These are phyloP conservation scores for Podaxis sp. DNA, from an alignment of 768 basidiomycete genomes.

Conservation along the genomic window DNA sequence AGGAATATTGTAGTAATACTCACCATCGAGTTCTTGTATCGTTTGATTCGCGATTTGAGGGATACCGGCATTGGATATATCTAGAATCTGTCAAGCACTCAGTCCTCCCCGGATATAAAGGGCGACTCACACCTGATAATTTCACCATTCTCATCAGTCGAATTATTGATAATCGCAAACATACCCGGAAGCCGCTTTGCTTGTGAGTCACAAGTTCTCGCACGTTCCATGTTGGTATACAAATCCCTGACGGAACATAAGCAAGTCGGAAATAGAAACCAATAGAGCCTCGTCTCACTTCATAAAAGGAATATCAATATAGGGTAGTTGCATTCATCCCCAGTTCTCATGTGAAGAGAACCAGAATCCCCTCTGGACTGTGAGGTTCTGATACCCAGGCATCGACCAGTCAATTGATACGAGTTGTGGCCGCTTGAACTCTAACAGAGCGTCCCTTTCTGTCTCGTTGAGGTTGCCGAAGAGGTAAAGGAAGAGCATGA, in stretches of 20 bases:
- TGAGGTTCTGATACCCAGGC: slow-evolving; percentile 13
- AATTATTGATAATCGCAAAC: slow-evolving; percentile 22
- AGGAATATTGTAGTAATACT: not conserved
- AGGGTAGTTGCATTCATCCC: slow-evolving; percentile 21
- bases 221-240: slow-evolving; percentile 19
- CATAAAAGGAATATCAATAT: slow-evolving; percentile 19
- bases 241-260: slow-evolving; percentile 9
- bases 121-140: slow-evolving; percentile 18
- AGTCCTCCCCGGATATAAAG: not conserved
- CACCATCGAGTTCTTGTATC: slow-evolving; percentile 21
- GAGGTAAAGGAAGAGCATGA: slow-evolving; percentile 20
- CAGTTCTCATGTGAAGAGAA: slow-evolving; percentile 22
- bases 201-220: slow-evolving; percentile 20
- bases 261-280: not conserved
- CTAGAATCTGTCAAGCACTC: not conserved
- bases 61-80: slow-evolving; percentile 21
- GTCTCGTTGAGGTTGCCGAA: slow-evolving; percentile 14
- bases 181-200: slow-evolving; percentile 17
- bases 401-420: slow-evolving; percentile 17
- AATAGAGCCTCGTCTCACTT: slow-evolving; percentile 4
- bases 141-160: slow-evolving; percentile 19
- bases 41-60: slow-evolving; percentile 20
- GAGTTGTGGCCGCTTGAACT: slow-evolving; percentile 19
- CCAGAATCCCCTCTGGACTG: slow-evolving; percentile 23
- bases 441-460: slow-evolving; percentile 15